These are phyloP conservation scores for Brassica juncea DNA, from an alignment of 345 rosid genomes.

Conservation along the genomic window DNA sequence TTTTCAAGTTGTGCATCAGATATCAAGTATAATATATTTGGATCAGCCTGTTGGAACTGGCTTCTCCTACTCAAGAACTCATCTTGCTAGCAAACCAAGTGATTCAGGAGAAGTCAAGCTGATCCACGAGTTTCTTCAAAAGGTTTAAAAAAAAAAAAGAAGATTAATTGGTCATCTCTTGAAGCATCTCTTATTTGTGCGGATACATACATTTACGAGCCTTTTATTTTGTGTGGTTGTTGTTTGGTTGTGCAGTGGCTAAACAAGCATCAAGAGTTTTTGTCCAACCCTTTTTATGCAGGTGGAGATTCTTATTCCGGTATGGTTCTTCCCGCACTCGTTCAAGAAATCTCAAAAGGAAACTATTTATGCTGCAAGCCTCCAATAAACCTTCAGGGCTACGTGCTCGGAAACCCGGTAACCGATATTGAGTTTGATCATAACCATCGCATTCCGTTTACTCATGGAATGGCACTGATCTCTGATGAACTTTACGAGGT, in stretches of 20 bases:
- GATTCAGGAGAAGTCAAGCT: constrained; percentile 52
- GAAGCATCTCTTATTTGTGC: constrained; percentile 6
- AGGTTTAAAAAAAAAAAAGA: constrained; percentile 33
- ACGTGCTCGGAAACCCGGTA: constrained; percentile 58
- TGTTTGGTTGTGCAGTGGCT: constrained; percentile 57
- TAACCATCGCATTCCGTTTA: constrained; percentile 49
- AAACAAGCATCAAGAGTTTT: constrained; percentile 54
- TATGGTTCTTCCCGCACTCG: constrained; percentile 52
- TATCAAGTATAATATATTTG: constrained; percentile 63
- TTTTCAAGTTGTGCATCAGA: constrained; percentile 35
- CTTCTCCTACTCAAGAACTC: constrained; percentile 61
- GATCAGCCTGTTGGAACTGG: constrained; percentile 84
- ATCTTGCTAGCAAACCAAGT: constrained; percentile 36
- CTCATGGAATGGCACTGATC: constrained; percentile 56
- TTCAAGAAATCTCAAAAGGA: constrained; percentile 44
- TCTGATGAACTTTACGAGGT: constrained; percentile 64
- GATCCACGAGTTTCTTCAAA: constrained; percentile 52
- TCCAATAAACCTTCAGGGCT: constrained; percentile 60
- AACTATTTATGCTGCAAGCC: constrained; percentile 24
- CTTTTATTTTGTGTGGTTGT: neutral
- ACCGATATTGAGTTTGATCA: constrained; percentile 37
- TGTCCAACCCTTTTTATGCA: constrained; percentile 53
- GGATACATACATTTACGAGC: neutral
- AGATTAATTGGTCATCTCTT: constrained; percentile 26
- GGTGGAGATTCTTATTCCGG: constrained; percentile 77